These are phyloP conservation scores for Gossypium thurberi DNA, from an alignment of 345 rosid genomes.

Conservation along the genomic window DNA sequence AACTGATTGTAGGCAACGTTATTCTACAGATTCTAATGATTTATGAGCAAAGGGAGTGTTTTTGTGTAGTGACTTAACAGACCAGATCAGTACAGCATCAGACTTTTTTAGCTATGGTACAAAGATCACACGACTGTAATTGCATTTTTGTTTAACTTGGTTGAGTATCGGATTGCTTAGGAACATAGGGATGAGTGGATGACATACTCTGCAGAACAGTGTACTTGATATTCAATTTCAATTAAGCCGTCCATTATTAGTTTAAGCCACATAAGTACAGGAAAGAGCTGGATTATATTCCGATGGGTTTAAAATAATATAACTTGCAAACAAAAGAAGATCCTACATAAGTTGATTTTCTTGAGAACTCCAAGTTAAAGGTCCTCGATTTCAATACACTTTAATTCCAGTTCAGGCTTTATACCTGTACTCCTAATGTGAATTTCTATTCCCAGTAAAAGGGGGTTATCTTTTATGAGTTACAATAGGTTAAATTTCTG, in stretches of 20 bases:
- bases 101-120: background rate
- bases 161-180: background rate
- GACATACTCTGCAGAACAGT: background rate
- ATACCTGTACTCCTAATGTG: background rate
- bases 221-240: background rate
- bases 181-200: background rate
- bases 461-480: background rate
- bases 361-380: background rate
- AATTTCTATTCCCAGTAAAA: background rate
- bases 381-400: background rate
- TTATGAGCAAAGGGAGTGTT: constrained; percentile 1
- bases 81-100: background rate
- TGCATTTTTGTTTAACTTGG: background rate
- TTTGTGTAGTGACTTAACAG: background rate
- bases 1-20: background rate
- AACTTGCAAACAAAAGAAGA: background rate
- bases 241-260: background rate
- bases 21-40: background rate
- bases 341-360: background rate
- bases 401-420: background rate
- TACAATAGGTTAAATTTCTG: background rate
- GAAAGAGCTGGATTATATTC: background rate
- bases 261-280: background rate
- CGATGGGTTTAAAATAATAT: background rate
- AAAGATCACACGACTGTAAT: background rate